Base-by-base conservation (phyloP, 2,329 filamentous ascomycete genomes). In the Trichophyton equinum region DNA sequence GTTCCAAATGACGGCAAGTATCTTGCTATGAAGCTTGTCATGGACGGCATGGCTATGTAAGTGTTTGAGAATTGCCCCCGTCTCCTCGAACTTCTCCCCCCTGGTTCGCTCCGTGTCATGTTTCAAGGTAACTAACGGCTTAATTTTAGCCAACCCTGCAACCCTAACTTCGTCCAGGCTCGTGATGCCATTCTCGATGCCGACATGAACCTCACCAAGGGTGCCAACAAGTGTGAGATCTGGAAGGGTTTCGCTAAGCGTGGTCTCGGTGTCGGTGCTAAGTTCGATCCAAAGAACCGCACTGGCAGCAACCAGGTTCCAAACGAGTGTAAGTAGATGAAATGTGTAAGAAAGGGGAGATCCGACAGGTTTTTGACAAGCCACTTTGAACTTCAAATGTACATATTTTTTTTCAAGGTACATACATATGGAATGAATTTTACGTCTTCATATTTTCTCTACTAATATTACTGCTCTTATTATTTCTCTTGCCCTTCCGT, bases 141-240 rank as follows among this genome's bases (percentile, higher is more conserved):
- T 55, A 18, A 15, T 57, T 57, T 33, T 49, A 63, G 62, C 18
- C 38, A 51, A 42, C 62, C 62, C 27, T 62, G 62, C 62, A 64
- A 61, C 42, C 62, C 62, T 13, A 62, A 64, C 62, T 64, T 64
- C 51, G 61, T 64, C 40, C 61, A 64, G 55, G 61, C 61, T 13
- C 58, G 62, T 59, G 61, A 62, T 57, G 62, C 61, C 36, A 64
- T 64, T 53, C 9, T 63, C 13, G 58, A 62, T 46, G 60, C 62
- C 36, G 62, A 64, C 59, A 53, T 58, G 61, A 58, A 58, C 33
- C 62, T 63, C 42, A 63, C 62, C n/a, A 27, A 38, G n/a, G 58
- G 60, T n/a, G 8, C 27, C 4, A 63, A 63, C 58, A 55, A 58
- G 53, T 63, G 62, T 51, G 62, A 63, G 46, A 60, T 63, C 62